phyloP scores from a whole-genome alignment of 78 protist genomes.

The Cavenderia fasciculata region DNA sequence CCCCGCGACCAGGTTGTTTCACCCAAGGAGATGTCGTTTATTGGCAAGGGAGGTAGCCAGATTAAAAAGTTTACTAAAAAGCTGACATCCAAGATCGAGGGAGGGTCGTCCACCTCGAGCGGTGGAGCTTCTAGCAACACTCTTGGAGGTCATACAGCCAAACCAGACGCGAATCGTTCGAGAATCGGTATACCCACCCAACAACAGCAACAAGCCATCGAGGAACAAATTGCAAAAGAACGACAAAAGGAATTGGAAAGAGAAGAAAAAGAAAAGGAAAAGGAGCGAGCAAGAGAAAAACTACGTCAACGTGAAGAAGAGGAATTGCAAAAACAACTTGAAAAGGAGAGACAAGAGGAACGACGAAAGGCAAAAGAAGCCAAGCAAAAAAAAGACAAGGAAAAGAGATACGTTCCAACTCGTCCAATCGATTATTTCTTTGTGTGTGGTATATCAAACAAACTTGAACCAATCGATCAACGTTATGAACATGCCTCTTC shows the following conservation, averaged over 20 bases:
- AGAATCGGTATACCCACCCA: not conserved
- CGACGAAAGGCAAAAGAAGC: slow-evolving; percentile 59
- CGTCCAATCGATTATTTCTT: slow-evolving; percentile 61
- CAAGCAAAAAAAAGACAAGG: slow-evolving; percentile 44
- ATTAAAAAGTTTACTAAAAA: slow-evolving; percentile 40
- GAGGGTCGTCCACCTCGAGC: too few species aligned
- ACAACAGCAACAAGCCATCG: slow-evolving; percentile 3
- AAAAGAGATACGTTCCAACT: slow-evolving; percentile 37
- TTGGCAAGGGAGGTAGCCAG: slow-evolving; percentile 70
- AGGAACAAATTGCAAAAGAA: slow-evolving; percentile 60
- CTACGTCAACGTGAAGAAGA: slow-evolving; percentile 67
- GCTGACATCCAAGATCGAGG: slow-evolving; percentile 35
- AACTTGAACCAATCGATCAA: slow-evolving; percentile 65
- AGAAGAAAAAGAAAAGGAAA: slow-evolving; percentile 46
- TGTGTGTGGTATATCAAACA: slow-evolving; percentile 39
- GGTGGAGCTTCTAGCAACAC: too few species aligned
- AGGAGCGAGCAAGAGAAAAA: slow-evolving; percentile 67
- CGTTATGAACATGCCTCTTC: slow-evolving; percentile 26
- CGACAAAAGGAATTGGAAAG: slow-evolving; percentile 43
- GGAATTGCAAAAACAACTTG: slow-evolving; percentile 54
- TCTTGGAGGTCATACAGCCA: too few species aligned
- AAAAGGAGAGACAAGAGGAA: slow-evolving; percentile 56
- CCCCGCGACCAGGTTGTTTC: not conserved
- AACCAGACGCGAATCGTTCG: not conserved
- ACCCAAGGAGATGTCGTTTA: slow-evolving; percentile 52